A percentile compares a stretch with the other conserved stretches of the same genome.
phyloP scores from a whole-genome alignment of 495 filamentous ascomycete genomes.

The Aspergillus homomorphus region DNA sequence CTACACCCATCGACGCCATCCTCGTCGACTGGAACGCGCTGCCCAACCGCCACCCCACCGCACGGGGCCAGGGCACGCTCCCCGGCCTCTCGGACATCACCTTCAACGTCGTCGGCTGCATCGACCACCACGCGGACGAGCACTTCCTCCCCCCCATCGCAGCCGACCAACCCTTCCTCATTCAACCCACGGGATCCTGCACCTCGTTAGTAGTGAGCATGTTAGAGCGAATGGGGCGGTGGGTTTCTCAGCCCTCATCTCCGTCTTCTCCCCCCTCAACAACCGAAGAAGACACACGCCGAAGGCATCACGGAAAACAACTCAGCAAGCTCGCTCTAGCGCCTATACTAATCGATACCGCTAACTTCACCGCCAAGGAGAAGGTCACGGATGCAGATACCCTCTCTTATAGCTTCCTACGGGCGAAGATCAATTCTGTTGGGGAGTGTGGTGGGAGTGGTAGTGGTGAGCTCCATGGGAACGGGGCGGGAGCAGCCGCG shows the following conservation, averaged over 20 bases:
- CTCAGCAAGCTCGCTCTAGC: slow-evolving; percentile 75
- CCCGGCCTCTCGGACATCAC: slow-evolving; percentile 36
- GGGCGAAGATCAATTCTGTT: slow-evolving; percentile 38
- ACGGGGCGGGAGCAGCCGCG: too few relatives aligned
- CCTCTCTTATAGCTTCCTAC: slow-evolving; percentile 61
- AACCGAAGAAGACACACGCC: slow-evolving; percentile 20
- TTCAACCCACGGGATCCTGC: slow-evolving; percentile 75
- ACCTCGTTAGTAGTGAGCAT: slow-evolving; percentile 69
- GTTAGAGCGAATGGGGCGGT: slow-evolving; percentile 47
- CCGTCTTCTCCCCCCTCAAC: slow-evolving; percentile 12
- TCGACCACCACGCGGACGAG: slow-evolving; percentile 94
- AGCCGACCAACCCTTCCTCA: slow-evolving; percentile 50
- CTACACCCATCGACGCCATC: slow-evolving; percentile 42
- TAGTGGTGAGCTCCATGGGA: too few relatives aligned
- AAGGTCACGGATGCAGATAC: slow-evolving; percentile 75
- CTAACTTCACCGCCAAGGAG: slow-evolving; percentile 61
- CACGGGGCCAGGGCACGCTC: slow-evolving; percentile 28
- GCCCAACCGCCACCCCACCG: slow-evolving; percentile 47
- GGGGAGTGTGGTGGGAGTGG: too few relatives aligned
- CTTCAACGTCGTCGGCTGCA: slow-evolving; percentile 62
- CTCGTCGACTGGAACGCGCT: slow-evolving; percentile 91
- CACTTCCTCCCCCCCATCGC: slow-evolving; percentile 44
- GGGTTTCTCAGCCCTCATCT: slow-evolving; percentile 43
- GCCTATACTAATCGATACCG: slow-evolving; percentile 81
- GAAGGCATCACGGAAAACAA: slow-evolving; percentile 34